phyloP scores from a whole-genome alignment of 2,329 filamentous ascomycete genomes.

The Claviceps citrina region DNA sequence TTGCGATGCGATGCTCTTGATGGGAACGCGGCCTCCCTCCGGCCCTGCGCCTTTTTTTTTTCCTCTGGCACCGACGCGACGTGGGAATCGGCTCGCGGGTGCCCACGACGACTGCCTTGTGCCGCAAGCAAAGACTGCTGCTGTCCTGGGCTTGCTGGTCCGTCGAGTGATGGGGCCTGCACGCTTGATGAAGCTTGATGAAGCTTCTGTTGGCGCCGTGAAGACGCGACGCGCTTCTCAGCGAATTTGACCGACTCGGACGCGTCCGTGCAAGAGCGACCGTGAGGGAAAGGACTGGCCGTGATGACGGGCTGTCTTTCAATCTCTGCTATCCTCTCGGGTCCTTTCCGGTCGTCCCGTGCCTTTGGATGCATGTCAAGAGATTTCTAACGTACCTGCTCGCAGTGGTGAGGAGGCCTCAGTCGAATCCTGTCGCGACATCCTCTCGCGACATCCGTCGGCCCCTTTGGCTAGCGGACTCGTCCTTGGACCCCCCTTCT shows the following conservation, averaged over 20 bases:
- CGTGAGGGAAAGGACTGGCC: too few species aligned
- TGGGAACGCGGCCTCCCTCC: neutral
- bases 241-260: neutral
- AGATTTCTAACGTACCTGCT: neutral
- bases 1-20: conserved; percentile 2
- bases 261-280: neutral
- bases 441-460: too few species aligned
- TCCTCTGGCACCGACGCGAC: neutral
- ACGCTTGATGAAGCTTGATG: neutral
- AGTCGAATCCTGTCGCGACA: neutral
- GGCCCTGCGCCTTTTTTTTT: neutral
- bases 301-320: too few species aligned
- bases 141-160: too few species aligned
- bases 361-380: too few species aligned
- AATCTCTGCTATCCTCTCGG: neutral
- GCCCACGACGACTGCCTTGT: neutral
- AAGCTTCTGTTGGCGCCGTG: too few species aligned
- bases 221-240: neutral
- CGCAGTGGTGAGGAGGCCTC: conserved; percentile 1
- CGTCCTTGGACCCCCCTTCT: neutral
- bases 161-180: conserved; percentile 5
- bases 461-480: neutral
- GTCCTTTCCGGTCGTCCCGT: neutral
- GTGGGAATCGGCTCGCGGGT: neutral
- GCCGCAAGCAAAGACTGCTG: neutral